Evolutionary conservation across 148 eudicot genomes (phyloP).

Genomic region (Gaultheria prostrata): DNA sequence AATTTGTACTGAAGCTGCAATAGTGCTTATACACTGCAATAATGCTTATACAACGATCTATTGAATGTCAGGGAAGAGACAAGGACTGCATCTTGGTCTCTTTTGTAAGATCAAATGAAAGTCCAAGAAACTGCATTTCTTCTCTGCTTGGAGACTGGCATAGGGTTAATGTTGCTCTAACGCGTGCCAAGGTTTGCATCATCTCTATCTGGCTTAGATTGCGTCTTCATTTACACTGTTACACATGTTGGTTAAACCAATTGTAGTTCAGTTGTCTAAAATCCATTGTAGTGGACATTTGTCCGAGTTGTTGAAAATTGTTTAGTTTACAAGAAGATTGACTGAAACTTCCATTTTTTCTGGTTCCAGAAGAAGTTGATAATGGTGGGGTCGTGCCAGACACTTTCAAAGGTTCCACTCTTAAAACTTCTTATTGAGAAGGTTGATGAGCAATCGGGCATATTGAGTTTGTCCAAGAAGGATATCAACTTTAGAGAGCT

Average conservation of each 20-base stretch:
- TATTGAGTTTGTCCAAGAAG: slow-evolving; percentile 50
- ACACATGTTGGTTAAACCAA: neutral
- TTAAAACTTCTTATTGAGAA: slow-evolving; percentile 83
- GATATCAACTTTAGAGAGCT: slow-evolving; percentile 53
- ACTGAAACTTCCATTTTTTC: neutral
- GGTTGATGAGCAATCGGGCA: slow-evolving; percentile 71
- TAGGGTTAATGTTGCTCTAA: slow-evolving; percentile 88
- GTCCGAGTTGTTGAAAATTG: neutral
- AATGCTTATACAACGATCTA: neutral
- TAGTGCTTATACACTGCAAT: neutral
- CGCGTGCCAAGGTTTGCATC: slow-evolving; percentile 86
- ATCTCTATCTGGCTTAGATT: neutral
- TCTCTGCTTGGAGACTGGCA: slow-evolving; percentile 99
- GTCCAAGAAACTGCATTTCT: slow-evolving; percentile 59
- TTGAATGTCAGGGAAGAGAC: slow-evolving; percentile 73
- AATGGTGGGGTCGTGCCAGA: slow-evolving; percentile 89
- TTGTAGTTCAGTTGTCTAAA: neutral
- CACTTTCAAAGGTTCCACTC: slow-evolving; percentile 78
- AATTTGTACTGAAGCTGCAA: neutral
- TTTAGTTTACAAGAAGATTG: neutral
- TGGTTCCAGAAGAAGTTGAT: slow-evolving; percentile 75
- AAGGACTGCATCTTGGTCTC: slow-evolving; percentile 92
- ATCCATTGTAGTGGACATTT: neutral
- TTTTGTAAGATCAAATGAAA: slow-evolving; percentile 73
- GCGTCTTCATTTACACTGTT: neutral